phyloP scores from a whole-genome alignment of 176 grass and related monocot genomes.

The Musa acuminata region DNA sequence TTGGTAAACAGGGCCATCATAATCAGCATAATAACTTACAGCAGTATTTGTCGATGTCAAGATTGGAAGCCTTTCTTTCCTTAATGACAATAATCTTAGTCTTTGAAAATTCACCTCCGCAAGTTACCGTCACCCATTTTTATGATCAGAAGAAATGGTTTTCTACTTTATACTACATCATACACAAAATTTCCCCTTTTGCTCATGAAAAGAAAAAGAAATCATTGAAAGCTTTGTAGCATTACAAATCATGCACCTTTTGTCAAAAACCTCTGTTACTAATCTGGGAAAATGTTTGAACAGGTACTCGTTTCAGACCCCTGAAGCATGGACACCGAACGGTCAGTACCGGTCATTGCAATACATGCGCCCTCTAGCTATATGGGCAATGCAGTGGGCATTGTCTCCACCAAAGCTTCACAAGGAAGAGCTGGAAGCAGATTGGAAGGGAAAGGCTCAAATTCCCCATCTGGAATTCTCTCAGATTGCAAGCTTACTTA shows the following conservation, averaged over 20 bases:
- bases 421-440: neutral
- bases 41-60: too few relatives aligned
- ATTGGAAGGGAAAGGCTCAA: neutral
- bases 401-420: constrained; percentile 7
- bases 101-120: too few relatives aligned
- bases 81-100: too few relatives aligned
- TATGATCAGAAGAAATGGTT: too few relatives aligned
- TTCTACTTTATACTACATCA: too few relatives aligned
- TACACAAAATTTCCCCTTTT: too few relatives aligned
- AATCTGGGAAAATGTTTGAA: neutral
- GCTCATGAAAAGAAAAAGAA: neutral
- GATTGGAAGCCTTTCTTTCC: too few relatives aligned
- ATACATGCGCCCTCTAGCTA: constrained; percentile 18
- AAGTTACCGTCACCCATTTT: too few relatives aligned
- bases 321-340: constrained; percentile 14
- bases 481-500: constrained; percentile 4
- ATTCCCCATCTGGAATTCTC: constrained; percentile 3
- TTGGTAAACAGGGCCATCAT: too few relatives aligned
- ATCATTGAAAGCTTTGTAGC: neutral
- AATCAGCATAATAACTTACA: too few relatives aligned
- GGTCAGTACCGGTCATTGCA: constrained; percentile 9
- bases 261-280: neutral
- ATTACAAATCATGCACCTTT: neutral
- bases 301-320: constrained; percentile 23
- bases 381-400: constrained; percentile 26